Evolutionary conservation across 495 filamentous ascomycete genomes (phyloP).

Genomic region (Penicillium pulvis): DNA sequence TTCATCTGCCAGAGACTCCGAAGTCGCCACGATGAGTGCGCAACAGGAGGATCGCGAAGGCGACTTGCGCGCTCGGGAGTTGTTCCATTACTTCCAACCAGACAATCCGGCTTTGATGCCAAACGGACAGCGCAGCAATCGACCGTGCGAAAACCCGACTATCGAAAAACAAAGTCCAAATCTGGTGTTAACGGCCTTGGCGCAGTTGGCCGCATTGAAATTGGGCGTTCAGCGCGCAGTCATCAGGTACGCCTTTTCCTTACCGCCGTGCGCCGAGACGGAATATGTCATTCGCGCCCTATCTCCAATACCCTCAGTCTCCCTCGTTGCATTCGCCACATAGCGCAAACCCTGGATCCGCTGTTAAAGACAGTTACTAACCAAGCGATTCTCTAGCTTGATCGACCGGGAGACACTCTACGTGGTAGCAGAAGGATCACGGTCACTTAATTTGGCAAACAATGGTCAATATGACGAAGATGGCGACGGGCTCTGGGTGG

Average conservation of each 20-base stretch:
- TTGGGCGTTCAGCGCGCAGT: conserved; percentile 43
- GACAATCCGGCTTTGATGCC: conserved; percentile 29
- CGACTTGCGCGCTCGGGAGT: conserved; percentile 22
- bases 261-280: not conserved
- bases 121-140: not conserved
- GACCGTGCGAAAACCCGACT: not conserved
- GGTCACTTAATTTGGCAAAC: conserved; percentile 43
- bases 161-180: conserved; percentile 26
- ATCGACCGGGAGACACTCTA: conserved; percentile 43
- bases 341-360: not conserved
- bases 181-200: conserved; percentile 39
- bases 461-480: conserved; percentile 31
- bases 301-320: not conserved
- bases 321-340: not conserved
- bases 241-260: conserved; percentile 35
- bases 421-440: conserved; percentile 51
- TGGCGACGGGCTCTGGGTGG: conserved; percentile 50
- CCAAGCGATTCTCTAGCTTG: conserved; percentile 11
- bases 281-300: not conserved
- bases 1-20: too few species aligned
- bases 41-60: not conserved
- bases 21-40: not conserved
- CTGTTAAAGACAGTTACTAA: not conserved
- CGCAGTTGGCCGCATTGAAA: conserved; percentile 42
- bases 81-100: conserved; percentile 29